phyloP scores from a whole-genome alignment of 2,329 filamentous ascomycete species.

The Sporothrix sp. region DNA sequence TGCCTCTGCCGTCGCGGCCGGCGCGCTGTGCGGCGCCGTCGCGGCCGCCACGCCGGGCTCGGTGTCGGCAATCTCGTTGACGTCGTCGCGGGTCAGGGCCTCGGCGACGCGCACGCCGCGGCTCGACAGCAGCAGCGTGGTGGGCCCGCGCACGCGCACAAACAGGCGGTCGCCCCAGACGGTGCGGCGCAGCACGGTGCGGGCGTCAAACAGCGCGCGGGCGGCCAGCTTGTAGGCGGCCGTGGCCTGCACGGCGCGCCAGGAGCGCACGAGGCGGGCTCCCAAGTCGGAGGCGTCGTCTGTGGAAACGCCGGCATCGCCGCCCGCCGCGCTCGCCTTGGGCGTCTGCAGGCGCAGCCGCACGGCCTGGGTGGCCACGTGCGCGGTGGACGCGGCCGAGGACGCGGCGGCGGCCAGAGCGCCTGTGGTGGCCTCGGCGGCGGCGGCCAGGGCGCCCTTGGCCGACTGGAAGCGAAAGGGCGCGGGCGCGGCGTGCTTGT shows the following conservation, averaged over 20 bases:
- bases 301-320: background rate
- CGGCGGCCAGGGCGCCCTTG: constrained; percentile 1
- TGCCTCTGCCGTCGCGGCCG: constrained; percentile 24
- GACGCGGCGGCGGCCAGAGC: too few relatives aligned
- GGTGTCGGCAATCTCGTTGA: constrained; percentile 82
- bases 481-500: constrained; percentile 54
- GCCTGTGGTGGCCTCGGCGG: constrained; percentile 27
- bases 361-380: constrained; percentile 8
- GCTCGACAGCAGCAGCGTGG: constrained; percentile 78
- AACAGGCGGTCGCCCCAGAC: constrained; percentile 94
- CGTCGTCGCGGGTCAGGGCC: constrained; percentile 63
- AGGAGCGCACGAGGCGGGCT: constrained; percentile 45
- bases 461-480: constrained; percentile 62
- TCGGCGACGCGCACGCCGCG: constrained; percentile 73
- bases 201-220: constrained; percentile 54
- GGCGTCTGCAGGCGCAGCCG: constrained; percentile 68
- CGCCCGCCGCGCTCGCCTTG: constrained; percentile 32
- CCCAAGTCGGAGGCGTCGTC: constrained; percentile 42
- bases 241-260: constrained; percentile 61
- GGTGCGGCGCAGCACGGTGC: constrained; percentile 68
- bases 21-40: constrained; percentile 44
- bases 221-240: constrained; percentile 61
- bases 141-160: constrained; percentile 78
- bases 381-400: constrained; percentile 6
- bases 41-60: constrained; percentile 61